These are phyloP conservation scores for Pyrus pyrifolia DNA, from an alignment of 306 rosid genomes.

Conservation along the genomic window DNA sequence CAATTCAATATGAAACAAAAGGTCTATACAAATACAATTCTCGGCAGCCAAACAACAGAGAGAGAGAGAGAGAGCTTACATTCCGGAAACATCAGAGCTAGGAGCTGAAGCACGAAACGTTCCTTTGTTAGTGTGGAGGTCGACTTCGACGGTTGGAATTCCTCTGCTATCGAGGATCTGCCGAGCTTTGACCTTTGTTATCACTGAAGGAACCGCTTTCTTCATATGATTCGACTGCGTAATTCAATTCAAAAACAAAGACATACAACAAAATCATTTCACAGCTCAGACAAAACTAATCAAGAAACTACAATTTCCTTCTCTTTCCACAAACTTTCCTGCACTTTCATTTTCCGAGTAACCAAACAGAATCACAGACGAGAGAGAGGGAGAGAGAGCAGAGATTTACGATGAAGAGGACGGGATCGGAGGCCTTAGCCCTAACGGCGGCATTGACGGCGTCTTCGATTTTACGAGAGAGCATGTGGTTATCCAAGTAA, in stretches of 20 bases:
- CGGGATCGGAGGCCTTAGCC: constrained; percentile 88
- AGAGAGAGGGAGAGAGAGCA: not conserved
- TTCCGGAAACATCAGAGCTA: constrained; percentile 65
- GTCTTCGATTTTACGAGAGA: constrained; percentile 90
- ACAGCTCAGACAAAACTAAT: not conserved
- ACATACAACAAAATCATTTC: not conserved
- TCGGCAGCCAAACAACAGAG: not conserved
- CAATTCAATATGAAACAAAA: not conserved
- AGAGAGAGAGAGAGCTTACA: constrained; percentile 29
- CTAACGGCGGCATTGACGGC: constrained; percentile 97
- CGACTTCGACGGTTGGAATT: constrained; percentile 91
- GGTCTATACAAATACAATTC: not conserved
- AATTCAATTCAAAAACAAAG: not conserved
- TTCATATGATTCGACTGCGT: constrained; percentile 73
- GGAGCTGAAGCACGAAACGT: constrained; percentile 84
- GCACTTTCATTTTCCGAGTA: not conserved
- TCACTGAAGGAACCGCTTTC: constrained; percentile 65
- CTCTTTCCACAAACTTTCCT: not conserved
- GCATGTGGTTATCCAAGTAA: constrained; percentile 69
- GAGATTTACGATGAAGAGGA: constrained; percentile 72
- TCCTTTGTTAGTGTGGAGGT: constrained; percentile 73
- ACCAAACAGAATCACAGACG: not conserved
- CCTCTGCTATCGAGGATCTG: constrained; percentile 99
- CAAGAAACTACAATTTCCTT: not conserved
- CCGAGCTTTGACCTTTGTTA: constrained; percentile 74